These are phyloP conservation scores for Suillus subaureus DNA, from an alignment of 768 basidiomycete species.

Conservation along the genomic window DNA sequence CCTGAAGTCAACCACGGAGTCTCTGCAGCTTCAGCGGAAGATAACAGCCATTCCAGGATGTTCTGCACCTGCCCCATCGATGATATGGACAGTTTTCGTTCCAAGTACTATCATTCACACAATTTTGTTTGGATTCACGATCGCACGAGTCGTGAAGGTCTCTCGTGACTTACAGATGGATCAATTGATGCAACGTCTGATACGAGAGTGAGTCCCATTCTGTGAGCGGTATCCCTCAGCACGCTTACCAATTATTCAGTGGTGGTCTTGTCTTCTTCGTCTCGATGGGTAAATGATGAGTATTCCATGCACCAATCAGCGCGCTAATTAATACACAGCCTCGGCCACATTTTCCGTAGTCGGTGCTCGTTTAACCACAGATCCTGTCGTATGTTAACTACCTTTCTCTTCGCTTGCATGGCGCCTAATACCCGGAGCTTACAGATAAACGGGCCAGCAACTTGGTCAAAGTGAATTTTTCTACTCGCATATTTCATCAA, in stretches of 20 bases:
- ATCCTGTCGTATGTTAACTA: constrained; percentile 6
- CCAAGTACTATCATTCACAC: constrained; percentile 11
- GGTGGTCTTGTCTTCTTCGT: constrained; percentile 13
- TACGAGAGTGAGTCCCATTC: constrained; percentile 10
- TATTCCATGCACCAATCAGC: not conserved
- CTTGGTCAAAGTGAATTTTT: constrained; percentile 10
- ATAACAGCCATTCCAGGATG: constrained; percentile 3
- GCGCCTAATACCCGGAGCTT: not conserved
- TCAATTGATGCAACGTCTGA: constrained; percentile 7
- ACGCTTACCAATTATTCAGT: not conserved
- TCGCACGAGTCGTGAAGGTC: not conserved
- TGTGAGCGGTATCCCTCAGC: not conserved
- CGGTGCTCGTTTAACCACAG: constrained; percentile 6
- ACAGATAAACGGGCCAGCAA: constrained; percentile 11
- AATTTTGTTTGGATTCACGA: constrained; percentile 12
- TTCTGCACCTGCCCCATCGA: constrained; percentile 8
- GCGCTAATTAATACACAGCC: not conserved
- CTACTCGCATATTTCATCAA: not conserved
- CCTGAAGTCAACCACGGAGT: not conserved
- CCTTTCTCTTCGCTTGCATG: not conserved
- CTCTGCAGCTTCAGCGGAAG: not conserved
- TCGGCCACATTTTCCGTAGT: constrained; percentile 9
- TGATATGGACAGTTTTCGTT: constrained; percentile 11
- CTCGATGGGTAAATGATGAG: constrained; percentile 10
- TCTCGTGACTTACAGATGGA: not conserved